phyloP scores from a whole-genome alignment of 2,329 filamentous ascomycete species.

The Monosporascus sp. region DNA sequence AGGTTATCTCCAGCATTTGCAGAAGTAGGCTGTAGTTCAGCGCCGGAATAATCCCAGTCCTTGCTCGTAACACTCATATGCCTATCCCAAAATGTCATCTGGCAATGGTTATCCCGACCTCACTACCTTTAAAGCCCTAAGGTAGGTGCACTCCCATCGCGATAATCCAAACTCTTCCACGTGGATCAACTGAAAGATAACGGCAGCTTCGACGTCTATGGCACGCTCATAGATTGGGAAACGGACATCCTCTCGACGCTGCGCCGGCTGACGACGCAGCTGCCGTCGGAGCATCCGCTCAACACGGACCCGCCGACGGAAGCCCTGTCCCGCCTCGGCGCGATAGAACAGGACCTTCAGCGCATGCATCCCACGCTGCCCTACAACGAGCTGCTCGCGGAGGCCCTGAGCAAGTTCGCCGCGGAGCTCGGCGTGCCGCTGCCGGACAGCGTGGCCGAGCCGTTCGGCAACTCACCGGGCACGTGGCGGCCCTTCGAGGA shows the following conservation, averaged over 20 bases:
- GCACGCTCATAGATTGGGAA: conserved; percentile 77
- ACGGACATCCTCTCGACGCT: conserved; percentile 55
- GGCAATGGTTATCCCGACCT: conserved; percentile 2
- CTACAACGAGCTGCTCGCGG: conserved; percentile 56
- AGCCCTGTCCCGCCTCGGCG: conserved; percentile 38
- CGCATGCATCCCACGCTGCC: conserved; percentile 46
- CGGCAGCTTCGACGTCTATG: conserved; percentile 67
- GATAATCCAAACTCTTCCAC: neutral
- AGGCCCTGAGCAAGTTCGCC: conserved; percentile 42
- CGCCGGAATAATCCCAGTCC: no score
- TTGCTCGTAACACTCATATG: no score
- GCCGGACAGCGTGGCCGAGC: conserved; percentile 33
- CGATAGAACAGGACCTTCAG: conserved; percentile 45
- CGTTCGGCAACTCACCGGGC: conserved; percentile 48
- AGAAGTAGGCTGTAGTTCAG: no score
- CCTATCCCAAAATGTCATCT: neutral
- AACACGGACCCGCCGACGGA: conserved; percentile 32
- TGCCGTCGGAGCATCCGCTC: conserved; percentile 28
- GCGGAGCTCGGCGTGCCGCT: conserved; percentile 34
- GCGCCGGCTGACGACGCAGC: conserved; percentile 37
- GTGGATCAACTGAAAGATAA: neutral
- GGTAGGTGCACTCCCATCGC: neutral
- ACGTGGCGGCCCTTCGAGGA: conserved; percentile 54
- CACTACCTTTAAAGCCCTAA: conserved; percentile 30
- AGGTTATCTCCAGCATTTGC: no score